Percentiles rank a stretch among this genome's conserved stretches.
Conservation (phyloP, 78 protist species). For the Protostelium mycophagum region DNA sequence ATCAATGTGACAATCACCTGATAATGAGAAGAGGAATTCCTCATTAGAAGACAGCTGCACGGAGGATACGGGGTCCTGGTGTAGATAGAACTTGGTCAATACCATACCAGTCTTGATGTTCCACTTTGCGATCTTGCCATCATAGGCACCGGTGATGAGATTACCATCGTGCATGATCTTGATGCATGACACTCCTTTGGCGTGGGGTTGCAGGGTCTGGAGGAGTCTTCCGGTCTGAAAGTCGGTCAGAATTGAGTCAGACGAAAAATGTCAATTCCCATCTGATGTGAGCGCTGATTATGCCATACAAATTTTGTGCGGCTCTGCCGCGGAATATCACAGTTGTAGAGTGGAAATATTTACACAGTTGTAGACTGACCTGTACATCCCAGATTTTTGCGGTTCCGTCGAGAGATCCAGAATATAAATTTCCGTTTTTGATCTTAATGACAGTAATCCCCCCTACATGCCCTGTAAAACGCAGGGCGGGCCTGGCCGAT, state of each 20-base stretch:
- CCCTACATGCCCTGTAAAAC: slow-evolving; percentile 28
- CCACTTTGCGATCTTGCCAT: neutral
- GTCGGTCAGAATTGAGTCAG: too few relatives aligned
- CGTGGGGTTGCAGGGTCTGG: neutral
- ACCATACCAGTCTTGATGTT: neutral
- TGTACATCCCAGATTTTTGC: slow-evolving; percentile 43
- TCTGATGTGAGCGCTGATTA: too few relatives aligned
- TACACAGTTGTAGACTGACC: neutral
- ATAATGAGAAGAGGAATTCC: neutral
- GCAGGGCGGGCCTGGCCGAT: neutral
- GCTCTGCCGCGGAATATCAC: too few relatives aligned
- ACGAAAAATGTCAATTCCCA: too few relatives aligned
- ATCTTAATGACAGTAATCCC: slow-evolving; percentile 33
- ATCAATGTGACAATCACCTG: neutral
- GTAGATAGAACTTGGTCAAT: neutral
- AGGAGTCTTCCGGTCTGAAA: neutral
- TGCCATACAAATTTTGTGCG: too few relatives aligned
- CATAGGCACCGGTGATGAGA: neutral
- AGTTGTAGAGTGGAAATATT: too few relatives aligned
- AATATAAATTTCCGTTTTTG: slow-evolving; percentile 20
- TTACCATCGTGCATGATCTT: neutral
- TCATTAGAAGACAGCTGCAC: neutral
- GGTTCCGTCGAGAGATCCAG: slow-evolving; percentile 47
- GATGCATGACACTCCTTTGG: neutral
- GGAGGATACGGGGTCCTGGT: neutral